Conservation (phyloP, 2,329 filamentous ascomycete species). For the Aspergillus sp. region DNA sequence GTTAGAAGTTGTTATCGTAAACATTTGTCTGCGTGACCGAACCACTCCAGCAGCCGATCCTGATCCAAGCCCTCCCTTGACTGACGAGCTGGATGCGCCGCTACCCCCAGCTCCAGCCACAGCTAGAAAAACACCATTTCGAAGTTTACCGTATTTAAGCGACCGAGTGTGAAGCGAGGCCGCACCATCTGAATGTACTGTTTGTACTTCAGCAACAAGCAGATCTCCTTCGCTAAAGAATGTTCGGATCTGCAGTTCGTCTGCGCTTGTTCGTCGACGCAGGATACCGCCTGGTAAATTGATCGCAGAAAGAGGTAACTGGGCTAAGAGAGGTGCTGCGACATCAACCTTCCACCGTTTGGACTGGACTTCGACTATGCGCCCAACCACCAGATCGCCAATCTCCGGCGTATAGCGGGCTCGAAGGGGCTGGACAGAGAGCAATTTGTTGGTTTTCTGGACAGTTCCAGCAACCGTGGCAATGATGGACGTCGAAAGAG, state of each 20-base stretch:
- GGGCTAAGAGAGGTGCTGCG: slow-evolving; percentile 79
- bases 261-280: slow-evolving; percentile 86
- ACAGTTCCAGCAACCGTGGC: slow-evolving; percentile 89
- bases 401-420: slow-evolving; percentile 95
- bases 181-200: slow-evolving; percentile 78
- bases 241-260: slow-evolving; percentile 94
- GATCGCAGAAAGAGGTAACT: slow-evolving; percentile 82
- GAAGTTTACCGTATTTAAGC: slow-evolving; percentile 90
- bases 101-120: slow-evolving; percentile 76
- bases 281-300: slow-evolving; percentile 93
- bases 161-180: slow-evolving; percentile 87
- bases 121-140: slow-evolving; percentile 86
- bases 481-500: slow-evolving; percentile 65
- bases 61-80: slow-evolving; percentile 31
- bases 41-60: slow-evolving; percentile 61
- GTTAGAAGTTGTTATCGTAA: slow-evolving; percentile 62
- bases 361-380: slow-evolving; percentile 92
- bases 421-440: slow-evolving; percentile 85
- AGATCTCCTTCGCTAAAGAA: slow-evolving; percentile 96
- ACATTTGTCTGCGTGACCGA: slow-evolving; percentile 79
- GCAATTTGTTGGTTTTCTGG: slow-evolving; percentile 92
- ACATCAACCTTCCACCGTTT: slow-evolving; percentile 95
- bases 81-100: slow-evolving; percentile 47
- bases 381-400: slow-evolving; percentile 88
- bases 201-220: slow-evolving; percentile 91